These are phyloP conservation scores for Saitozyma podzolica DNA, from an alignment of 768 basidiomycete species.

Conservation along the genomic window DNA sequence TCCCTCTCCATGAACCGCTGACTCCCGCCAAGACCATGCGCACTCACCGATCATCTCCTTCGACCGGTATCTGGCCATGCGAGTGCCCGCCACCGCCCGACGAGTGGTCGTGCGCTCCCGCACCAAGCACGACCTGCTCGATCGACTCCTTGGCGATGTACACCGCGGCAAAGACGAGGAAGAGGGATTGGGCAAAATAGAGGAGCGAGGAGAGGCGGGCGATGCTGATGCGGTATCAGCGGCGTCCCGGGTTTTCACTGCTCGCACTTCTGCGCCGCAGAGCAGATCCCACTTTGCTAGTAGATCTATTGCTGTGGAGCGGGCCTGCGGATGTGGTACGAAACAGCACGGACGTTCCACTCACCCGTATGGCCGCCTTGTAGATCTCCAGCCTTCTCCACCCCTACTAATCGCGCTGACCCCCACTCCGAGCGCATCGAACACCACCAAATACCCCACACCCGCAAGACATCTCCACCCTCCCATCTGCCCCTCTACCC, in stretches of 20 bases:
- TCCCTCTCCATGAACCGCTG: background rate
- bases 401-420: conserved; percentile 53
- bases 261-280: background rate
- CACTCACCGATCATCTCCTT: conserved; percentile 43
- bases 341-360: conserved; percentile 36
- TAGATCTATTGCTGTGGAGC: background rate
- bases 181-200: conserved; percentile 87
- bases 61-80: conserved; percentile 51
- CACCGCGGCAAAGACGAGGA: conserved; percentile 88
- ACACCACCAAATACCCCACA: conserved; percentile 93
- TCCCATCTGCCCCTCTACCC: conserved; percentile 84
- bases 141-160: conserved; percentile 97
- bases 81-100: conserved; percentile 63
- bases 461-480: conserved; percentile 87
- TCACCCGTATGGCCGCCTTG: conserved; percentile 64
- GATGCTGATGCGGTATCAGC: conserved; percentile 10
- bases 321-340: background rate
- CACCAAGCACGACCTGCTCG: conserved; percentile 75
- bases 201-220: conserved; percentile 52
- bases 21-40: background rate
- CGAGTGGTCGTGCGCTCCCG: conserved; percentile 51
- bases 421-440: conserved; percentile 81
- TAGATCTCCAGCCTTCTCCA: conserved; percentile 40
- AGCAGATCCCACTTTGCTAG: background rate
- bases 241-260: background rate